Evolutionary conservation across 257 asterid genomes (phyloP), one percentile per base, ranked within the genome.

Genomic region (Scutellaria baicalensis): DNA sequence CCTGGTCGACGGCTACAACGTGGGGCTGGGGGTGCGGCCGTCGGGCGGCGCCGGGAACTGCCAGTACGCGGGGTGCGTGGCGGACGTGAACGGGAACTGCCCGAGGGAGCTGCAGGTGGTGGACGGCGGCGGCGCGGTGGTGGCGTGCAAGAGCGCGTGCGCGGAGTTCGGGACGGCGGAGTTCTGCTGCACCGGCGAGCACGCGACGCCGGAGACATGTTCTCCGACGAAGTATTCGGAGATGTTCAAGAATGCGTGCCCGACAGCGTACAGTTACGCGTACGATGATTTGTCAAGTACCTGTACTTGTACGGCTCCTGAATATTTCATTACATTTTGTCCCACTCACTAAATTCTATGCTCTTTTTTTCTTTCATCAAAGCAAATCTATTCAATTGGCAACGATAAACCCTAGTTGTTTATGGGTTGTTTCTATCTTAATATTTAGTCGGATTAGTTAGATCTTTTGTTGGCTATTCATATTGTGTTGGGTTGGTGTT

Each of bases 191-290:
- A 84, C 96, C 44, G 97, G 88, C 11, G 90, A 81, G 0, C 84
- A 86, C 71, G 66, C 88, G 43, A 86, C 87, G 66, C 88, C 99
- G 67, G 64, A 6, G 6, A 91, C 87, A 0, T 94, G 99, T 20
- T n/a, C 81, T 33, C 97, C 97, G 71, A 86, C 95, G 13, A 2
- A 61, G 8, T 91, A 91, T 66, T 91, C 97, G 31, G 23, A 20
- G 83, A 36, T 84, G 27, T 94, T 94, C 70, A 94, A 94, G 88
- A 54, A 17, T 9, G 95, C 97, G 0, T 94, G 99, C 72, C 99
- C 99, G 5, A 20, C 88, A 13, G 96, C 97, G 4, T 94, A 94
- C 63, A 91, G 97, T 14, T 94, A 91, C n/a, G 99, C 97, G 2
- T 94, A 94, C 44, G 97, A 91, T 48, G 97, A 94, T 64, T 72